Percentiles rank a stretch among this genome's conserved stretches.
These are phyloP conservation scores for Spiromastix sp. DNA, from an alignment of 2,329 filamentous ascomycete genomes.

Conservation along the genomic window DNA sequence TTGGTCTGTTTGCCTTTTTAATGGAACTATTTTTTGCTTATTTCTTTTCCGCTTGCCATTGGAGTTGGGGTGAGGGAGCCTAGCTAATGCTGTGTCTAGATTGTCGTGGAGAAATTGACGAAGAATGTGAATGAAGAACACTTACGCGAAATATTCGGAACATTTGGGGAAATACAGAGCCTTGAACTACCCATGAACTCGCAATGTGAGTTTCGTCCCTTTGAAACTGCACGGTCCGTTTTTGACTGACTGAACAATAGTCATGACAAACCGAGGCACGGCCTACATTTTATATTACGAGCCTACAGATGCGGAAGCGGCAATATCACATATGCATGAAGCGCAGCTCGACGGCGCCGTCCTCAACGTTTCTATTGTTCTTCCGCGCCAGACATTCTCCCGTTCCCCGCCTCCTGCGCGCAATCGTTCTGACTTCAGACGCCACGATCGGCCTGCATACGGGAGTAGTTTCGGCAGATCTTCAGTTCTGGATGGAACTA, in stretches of 20 bases:
- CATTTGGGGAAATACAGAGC: constrained; percentile 75
- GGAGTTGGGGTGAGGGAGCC: too few relatives aligned
- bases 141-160: constrained; percentile 81
- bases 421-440: constrained; percentile 49
- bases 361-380: constrained; percentile 79
- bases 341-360: constrained; percentile 78
- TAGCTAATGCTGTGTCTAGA: constrained; percentile 43
- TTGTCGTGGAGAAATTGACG: constrained; percentile 90
- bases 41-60: too few relatives aligned
- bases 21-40: too few relatives aligned
- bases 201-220: constrained; percentile 50
- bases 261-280: constrained; percentile 81
- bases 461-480: constrained; percentile 23
- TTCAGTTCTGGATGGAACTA: constrained; percentile 16
- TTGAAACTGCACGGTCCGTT: constrained; percentile 2
- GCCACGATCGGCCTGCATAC: constrained; percentile 31
- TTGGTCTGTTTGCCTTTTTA: too few relatives aligned
- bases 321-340: constrained; percentile 96
- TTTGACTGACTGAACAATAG: constrained; percentile 33
- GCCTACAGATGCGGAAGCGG: constrained; percentile 69
- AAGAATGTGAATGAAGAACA: constrained; percentile 90
- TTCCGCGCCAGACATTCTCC: constrained; percentile 74
- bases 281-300: constrained; percentile 81
- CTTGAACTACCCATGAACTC: constrained; percentile 85
- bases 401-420: constrained; percentile 64